Conservation (phyloP, 2,329 filamentous ascomycete species). For the Cercospora sojina region DNA sequence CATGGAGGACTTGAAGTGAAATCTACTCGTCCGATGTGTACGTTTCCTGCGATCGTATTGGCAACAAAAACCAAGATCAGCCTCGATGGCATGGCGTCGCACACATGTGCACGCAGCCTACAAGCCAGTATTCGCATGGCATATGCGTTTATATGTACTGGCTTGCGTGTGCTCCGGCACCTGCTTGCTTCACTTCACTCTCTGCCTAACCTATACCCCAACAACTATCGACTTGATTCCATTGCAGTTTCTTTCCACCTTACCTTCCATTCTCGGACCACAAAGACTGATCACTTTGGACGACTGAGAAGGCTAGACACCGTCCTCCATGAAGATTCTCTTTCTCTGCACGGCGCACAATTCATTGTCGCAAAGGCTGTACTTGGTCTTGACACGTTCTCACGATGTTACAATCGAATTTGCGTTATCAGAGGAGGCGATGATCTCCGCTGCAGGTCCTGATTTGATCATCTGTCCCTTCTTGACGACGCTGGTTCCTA, state of each 20-base stretch:
- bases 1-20: neutral
- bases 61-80: neutral
- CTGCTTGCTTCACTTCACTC: neutral
- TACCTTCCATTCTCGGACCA: neutral
- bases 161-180: neutral
- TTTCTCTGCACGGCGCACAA: conserved; percentile 51
- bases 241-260: neutral
- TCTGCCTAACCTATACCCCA: neutral
- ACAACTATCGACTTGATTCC: neutral
- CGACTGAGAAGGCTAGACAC: neutral
- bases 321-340: conserved; percentile 41
- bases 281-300: neutral
- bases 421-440: conserved; percentile 35
- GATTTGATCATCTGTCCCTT: conserved; percentile 48
- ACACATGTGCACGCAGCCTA: neutral
- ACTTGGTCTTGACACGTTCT: conserved; percentile 39
- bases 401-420: conserved; percentile 46
- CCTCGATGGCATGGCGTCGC: neutral
- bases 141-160: neutral
- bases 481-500: conserved; percentile 42
- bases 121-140: neutral
- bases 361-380: conserved; percentile 45
- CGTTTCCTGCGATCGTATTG: neutral
- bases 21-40: neutral
- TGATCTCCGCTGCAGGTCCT: conserved; percentile 44